Evolutionary conservation across 176 grass and related monocot species (phyloP).

Genomic region (Triticum timopheevii): DNA sequence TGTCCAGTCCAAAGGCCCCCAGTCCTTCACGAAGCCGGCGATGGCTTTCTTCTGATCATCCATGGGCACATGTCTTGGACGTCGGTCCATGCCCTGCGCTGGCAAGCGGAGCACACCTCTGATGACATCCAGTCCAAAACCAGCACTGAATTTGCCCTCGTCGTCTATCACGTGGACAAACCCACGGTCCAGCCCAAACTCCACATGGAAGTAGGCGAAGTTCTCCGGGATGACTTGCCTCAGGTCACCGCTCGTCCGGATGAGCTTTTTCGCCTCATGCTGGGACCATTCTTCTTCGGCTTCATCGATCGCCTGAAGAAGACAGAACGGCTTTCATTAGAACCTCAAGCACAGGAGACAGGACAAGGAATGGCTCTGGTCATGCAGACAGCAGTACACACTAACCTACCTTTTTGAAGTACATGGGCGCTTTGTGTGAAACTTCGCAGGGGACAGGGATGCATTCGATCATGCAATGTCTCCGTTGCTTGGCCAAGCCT

Average conservation of each 20-base stretch:
- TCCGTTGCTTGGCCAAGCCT: slow-evolving; percentile 62
- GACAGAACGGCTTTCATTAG: not conserved
- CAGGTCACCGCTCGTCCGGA: slow-evolving; percentile 76
- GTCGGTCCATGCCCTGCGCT: slow-evolving; percentile 75
- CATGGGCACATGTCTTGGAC: slow-evolving; percentile 46
- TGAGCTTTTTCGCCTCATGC: slow-evolving; percentile 80
- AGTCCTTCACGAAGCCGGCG: slow-evolving; percentile 56
- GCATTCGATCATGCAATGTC: slow-evolving; percentile 80
- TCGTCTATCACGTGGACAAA: slow-evolving; percentile 92
- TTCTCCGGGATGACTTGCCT: slow-evolving; percentile 71
- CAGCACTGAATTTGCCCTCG: slow-evolving; percentile 64
- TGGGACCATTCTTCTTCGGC: slow-evolving; percentile 86
- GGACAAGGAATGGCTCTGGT: too few species aligned
- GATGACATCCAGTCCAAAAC: slow-evolving; percentile 78
- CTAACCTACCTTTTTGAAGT: slow-evolving; percentile 78
- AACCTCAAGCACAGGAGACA: not conserved
- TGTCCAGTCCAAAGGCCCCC: slow-evolving; percentile 84
- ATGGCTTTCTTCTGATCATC: slow-evolving; percentile 66
- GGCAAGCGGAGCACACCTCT: slow-evolving; percentile 69
- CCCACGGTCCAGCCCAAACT: slow-evolving; percentile 76
- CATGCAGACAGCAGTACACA: not conserved
- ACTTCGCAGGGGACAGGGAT: slow-evolving; percentile 72
- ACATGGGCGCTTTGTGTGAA: slow-evolving; percentile 76
- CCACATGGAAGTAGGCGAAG: slow-evolving; percentile 91
- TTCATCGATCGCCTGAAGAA: slow-evolving; percentile 84